phyloP scores from a whole-genome alignment of 208 protist genomes.

The Phytomonas francai region DNA sequence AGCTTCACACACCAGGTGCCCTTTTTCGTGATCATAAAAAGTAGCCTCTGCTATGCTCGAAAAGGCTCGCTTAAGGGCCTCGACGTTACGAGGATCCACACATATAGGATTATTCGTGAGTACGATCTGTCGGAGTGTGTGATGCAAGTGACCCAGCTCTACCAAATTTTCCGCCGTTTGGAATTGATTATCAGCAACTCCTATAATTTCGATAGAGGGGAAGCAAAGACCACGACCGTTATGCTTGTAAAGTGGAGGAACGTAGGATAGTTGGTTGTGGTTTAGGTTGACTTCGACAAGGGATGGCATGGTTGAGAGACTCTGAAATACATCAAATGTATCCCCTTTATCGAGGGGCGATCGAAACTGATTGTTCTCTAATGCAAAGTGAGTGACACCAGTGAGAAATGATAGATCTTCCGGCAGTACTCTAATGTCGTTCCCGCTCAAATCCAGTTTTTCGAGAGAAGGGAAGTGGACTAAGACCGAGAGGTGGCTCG shows the following conservation, averaged over 20 bases:
- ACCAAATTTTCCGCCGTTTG: conserved; percentile 23
- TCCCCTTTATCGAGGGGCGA: background rate
- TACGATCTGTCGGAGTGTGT: conserved; percentile 43
- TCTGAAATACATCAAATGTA: conserved; percentile 36
- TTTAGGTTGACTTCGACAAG: conserved; percentile 81
- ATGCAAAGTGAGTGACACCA: conserved; percentile 73
- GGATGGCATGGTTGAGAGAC: conserved; percentile 76
- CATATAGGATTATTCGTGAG: conserved; percentile 1
- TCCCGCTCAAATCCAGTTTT: conserved; percentile 79
- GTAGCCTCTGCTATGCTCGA: background rate
- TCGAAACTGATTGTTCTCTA: conserved; percentile 68
- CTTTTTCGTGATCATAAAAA: background rate
- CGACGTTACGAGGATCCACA: background rate
- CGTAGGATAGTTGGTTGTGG: conserved; percentile 50
- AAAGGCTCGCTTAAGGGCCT: background rate
- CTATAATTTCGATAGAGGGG: conserved; percentile 61
- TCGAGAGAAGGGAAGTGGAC: conserved; percentile 55
- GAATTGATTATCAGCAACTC: conserved; percentile 57
- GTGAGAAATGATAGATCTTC: conserved; percentile 58
- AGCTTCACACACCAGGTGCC: background rate
- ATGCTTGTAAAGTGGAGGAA: conserved; percentile 42
- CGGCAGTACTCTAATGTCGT: conserved; percentile 58
- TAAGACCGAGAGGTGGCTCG: conserved; percentile 45
- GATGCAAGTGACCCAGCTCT: conserved; percentile 48
- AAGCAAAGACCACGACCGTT: conserved; percentile 19